Evolutionary conservation across 2,329 filamentous ascomycete genomes (phyloP).

Genomic region (Cytospora leucostoma): DNA sequence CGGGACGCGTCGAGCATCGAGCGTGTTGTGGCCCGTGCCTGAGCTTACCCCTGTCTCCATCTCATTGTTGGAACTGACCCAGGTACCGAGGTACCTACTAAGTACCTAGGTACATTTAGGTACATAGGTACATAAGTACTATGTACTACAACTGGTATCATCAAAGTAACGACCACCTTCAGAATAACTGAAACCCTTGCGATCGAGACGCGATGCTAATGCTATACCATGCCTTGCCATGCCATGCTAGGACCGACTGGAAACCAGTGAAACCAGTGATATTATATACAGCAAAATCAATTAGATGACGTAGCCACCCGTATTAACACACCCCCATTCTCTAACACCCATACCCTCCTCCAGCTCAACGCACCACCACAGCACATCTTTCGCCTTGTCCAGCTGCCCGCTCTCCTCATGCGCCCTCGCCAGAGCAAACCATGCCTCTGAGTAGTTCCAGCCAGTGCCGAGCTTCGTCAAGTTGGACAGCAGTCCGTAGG

Average conservation of each 20-base stretch:
- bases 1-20: constrained; percentile 17
- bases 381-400: constrained; percentile 85
- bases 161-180: too few relatives aligned
- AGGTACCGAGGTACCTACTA: too few relatives aligned
- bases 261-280: too few relatives aligned
- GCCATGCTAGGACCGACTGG: background rate
- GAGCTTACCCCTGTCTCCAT: background rate
- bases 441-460: constrained; percentile 93
- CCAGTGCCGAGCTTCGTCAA: constrained; percentile 83
- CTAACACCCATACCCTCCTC: constrained; percentile 83
- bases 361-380: constrained; percentile 97
- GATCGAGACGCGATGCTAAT: background rate
- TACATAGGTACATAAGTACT: too few relatives aligned
- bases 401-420: constrained; percentile 85
- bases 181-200: background rate
- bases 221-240: background rate
- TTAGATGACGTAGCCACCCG: constrained; percentile 66
- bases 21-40: constrained; percentile 26
- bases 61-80: background rate
- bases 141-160: too few relatives aligned
- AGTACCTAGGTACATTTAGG: too few relatives aligned
- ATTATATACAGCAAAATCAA: background rate
- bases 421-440: constrained; percentile 83
- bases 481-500: constrained; percentile 77
- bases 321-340: constrained; percentile 71